These are phyloP conservation scores for Macrolepiota fuliginosa DNA, from an alignment of 768 basidiomycete species.

Conservation along the genomic window DNA sequence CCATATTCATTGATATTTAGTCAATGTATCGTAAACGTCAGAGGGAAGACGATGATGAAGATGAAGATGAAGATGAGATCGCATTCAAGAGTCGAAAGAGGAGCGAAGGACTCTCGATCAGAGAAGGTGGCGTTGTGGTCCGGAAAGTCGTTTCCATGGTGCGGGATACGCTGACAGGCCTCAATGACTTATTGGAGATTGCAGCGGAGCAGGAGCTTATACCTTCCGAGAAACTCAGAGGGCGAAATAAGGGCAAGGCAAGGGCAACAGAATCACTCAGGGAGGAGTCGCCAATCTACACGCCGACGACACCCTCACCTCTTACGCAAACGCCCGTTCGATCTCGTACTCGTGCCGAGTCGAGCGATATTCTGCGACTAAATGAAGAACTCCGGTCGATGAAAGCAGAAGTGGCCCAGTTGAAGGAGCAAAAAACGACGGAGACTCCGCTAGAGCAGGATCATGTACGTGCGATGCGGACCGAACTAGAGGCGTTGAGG, in stretches of 20 bases:
- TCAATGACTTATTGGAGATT: conserved; percentile 12
- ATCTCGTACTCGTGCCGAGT: background rate
- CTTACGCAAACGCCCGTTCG: background rate
- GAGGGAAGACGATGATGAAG: conserved; percentile 3
- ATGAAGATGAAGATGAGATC: background rate
- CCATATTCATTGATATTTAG: background rate
- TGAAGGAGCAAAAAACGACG: conserved; percentile 6
- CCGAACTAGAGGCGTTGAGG: conserved; percentile 4
- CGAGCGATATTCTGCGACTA: conserved; percentile 4
- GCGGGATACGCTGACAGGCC: conserved; percentile 6
- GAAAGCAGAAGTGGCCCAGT: conserved; percentile 3
- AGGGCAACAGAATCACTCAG: background rate
- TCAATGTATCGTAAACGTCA: conserved; percentile 2
- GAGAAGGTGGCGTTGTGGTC: conserved; percentile 9
- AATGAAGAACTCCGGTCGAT: conserved; percentile 5
- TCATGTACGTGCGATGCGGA: conserved; percentile 1
- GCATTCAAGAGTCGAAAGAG: conserved; percentile 1
- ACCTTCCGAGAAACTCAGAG: conserved; percentile 1
- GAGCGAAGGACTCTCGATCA: conserved; percentile 3
- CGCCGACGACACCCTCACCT: background rate
- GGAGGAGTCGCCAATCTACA: background rate
- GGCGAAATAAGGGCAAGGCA: background rate
- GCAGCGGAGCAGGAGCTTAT: conserved; percentile 8
- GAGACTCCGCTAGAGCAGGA: background rate
- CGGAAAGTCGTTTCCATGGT: conserved; percentile 12